phyloP scores from a whole-genome alignment of 495 filamentous ascomycete genomes.

The Aspergillus homomorphus region DNA sequence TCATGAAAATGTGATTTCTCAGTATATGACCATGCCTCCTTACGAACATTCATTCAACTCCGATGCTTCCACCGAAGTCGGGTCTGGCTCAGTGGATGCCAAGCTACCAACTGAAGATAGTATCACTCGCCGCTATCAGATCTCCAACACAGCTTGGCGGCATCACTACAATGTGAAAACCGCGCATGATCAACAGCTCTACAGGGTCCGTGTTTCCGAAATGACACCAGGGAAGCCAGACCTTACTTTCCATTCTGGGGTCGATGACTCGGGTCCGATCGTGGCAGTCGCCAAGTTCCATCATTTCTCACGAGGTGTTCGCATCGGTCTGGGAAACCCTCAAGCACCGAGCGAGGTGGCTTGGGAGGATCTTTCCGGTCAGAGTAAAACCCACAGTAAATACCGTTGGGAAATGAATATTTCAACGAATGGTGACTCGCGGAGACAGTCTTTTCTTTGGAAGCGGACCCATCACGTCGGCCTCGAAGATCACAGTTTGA shows the following conservation, averaged over 20 bases:
- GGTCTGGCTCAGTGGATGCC: neutral
- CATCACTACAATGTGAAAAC: constrained; percentile 29
- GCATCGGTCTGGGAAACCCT: constrained; percentile 34
- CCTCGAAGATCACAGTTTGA: constrained; percentile 12
- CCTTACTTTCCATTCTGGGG: constrained; percentile 32
- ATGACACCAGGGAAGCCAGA: constrained; percentile 31
- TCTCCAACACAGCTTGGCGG: constrained; percentile 28
- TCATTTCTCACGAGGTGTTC: constrained; percentile 32
- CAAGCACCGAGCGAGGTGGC: constrained; percentile 14
- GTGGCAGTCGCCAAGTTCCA: constrained; percentile 32
- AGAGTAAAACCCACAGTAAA: constrained; percentile 16
- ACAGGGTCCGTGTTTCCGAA: constrained; percentile 30
- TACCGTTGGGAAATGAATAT: constrained; percentile 30
- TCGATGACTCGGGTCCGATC: constrained; percentile 24
- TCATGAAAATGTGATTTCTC: neutral
- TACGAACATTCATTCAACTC: neutral
- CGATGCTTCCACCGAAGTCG: neutral
- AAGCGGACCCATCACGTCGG: constrained; percentile 31
- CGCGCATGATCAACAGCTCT: constrained; percentile 20
- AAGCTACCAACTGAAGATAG: neutral
- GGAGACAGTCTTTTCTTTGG: constrained; percentile 32
- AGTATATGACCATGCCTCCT: neutral
- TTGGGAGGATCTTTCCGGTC: constrained; percentile 29
- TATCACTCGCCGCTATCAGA: constrained; percentile 25
- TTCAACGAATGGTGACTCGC: neutral